Conservation (phyloP, 1,284 basidiomycete genomes). For the Trichosporon asahii region DNA sequence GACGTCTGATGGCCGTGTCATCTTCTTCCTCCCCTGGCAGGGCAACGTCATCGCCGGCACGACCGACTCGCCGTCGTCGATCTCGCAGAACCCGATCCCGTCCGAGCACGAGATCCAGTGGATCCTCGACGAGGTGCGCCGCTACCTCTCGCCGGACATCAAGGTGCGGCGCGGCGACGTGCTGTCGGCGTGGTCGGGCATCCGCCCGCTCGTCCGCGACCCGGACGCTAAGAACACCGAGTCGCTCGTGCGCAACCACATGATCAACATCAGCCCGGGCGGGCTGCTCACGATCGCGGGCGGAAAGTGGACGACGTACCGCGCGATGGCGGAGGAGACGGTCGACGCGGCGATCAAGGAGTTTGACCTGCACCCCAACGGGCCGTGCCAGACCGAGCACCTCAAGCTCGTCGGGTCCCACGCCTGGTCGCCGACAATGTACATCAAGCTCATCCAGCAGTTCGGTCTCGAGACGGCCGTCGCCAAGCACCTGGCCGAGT, state of each 20-base stretch:
- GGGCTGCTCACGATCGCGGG: conserved; percentile 93
- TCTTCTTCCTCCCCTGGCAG: conserved; percentile 99
- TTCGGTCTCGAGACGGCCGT: conserved; percentile 89
- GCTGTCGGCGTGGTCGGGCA: conserved; percentile 89
- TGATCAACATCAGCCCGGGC: conserved; percentile 78
- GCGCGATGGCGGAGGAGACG: conserved; percentile 94
- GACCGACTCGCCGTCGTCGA: conserved; percentile 78
- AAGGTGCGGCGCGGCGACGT: conserved; percentile 94
- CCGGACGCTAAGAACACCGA: conserved; percentile 77
- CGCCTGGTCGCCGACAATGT: conserved; percentile 94
- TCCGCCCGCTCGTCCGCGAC: conserved; percentile 85
- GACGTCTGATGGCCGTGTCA: conserved; percentile 93
- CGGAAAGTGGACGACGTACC: conserved; percentile 98
- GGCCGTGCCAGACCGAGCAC: conserved; percentile 73
- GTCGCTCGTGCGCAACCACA: conserved; percentile 87
- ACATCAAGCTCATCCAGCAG: conserved; percentile 89
- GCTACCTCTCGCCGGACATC: conserved; percentile 88
- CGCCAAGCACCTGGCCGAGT: conserved; percentile 83
- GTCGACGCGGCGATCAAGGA: conserved; percentile 82
- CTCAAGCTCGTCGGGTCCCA: conserved; percentile 88
- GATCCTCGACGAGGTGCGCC: conserved; percentile 81
- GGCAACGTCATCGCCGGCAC: conserved; percentile 97
- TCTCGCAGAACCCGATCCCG: conserved; percentile 76
- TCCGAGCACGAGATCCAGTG: conserved; percentile 93
- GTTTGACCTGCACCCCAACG: conserved; percentile 62